These are phyloP conservation scores for Cyclaneusma minus DNA, from an alignment of 2,329 filamentous ascomycete species.

Conservation along the genomic window DNA sequence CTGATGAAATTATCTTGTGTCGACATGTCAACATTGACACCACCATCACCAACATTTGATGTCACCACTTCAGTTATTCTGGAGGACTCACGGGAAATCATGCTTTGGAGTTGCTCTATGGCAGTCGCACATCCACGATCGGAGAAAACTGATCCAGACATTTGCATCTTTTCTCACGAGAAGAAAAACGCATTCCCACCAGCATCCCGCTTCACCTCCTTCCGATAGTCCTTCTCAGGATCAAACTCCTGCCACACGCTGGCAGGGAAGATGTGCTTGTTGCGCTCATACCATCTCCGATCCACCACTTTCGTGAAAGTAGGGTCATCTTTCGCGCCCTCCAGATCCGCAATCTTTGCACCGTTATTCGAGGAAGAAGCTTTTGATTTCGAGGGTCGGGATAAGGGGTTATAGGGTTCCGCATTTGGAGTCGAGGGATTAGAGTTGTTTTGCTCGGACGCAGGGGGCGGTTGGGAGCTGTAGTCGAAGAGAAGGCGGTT, in stretches of 20 bases:
- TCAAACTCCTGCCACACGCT: constrained; percentile 95
- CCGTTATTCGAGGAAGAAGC: constrained; percentile 20
- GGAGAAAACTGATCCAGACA: too few relatives aligned
- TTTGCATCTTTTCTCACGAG: too few relatives aligned
- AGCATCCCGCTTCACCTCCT: constrained; percentile 63
- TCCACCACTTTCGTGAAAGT: constrained; percentile 86
- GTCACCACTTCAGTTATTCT: too few relatives aligned
- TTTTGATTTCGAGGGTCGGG: constrained; percentile 19
- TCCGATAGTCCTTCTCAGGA: constrained; percentile 70
- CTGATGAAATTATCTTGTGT: too few relatives aligned
- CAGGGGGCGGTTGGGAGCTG: constrained; percentile 29
- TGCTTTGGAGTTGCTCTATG: too few relatives aligned
- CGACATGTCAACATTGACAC: too few relatives aligned
- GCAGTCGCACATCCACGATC: too few relatives aligned
- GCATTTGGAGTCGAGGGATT: constrained; percentile 1
- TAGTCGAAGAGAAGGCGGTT: constrained; percentile 67
- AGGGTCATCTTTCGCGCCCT: constrained; percentile 67
- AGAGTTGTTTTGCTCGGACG: constrained; percentile 2
- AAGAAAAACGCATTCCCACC: constrained; percentile 94
- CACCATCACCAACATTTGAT: too few relatives aligned
- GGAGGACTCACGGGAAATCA: too few relatives aligned
- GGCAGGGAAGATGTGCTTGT: constrained; percentile 96
- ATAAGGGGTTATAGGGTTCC: constrained; percentile 21
- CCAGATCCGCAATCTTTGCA: constrained; percentile 34
- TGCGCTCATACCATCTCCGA: constrained; percentile 88